Evolutionary conservation across 306 rosid genomes (phyloP).

Genomic region (Sicyos edulis): DNA sequence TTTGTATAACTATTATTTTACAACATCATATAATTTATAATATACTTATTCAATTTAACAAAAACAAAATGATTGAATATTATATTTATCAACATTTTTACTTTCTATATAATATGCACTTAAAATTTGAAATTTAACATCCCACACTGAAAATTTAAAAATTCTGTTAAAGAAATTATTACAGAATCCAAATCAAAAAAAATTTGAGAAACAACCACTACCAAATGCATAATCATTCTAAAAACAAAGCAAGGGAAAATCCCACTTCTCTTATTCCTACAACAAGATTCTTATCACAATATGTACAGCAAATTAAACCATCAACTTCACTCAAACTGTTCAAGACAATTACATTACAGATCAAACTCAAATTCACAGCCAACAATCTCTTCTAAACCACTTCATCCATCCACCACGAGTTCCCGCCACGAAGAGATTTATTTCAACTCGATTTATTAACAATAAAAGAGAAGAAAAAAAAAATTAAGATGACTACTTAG

Average conservation of each 20-base stretch:
- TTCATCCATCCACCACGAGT: not conserved
- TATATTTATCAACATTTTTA: too few species aligned
- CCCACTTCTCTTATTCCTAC: not conserved
- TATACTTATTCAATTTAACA: too few species aligned
- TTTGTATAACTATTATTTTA: too few species aligned
- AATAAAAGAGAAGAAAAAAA: not conserved
- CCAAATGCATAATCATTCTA: too few species aligned
- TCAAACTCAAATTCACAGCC: conserved; percentile 9
- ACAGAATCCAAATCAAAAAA: too few species aligned
- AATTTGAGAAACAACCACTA: too few species aligned
- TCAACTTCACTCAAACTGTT: not conserved
- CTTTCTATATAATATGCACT: too few species aligned
- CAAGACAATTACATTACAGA: not conserved
- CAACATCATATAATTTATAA: too few species aligned
- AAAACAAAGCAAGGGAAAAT: not conserved
- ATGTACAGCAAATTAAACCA: not conserved
- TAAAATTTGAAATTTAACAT: too few species aligned
- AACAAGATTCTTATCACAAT: conserved; percentile 1
- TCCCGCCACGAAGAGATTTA: not conserved
- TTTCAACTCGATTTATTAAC: not conserved
- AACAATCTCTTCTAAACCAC: not conserved
- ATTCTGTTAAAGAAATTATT: too few species aligned
- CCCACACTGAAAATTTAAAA: too few species aligned
- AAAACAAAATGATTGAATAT: too few species aligned
- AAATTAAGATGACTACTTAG: not conserved